These are phyloP conservation scores for Septoria petroselini DNA, from an alignment of 2,329 filamentous ascomycete genomes.

Conservation along the genomic window DNA sequence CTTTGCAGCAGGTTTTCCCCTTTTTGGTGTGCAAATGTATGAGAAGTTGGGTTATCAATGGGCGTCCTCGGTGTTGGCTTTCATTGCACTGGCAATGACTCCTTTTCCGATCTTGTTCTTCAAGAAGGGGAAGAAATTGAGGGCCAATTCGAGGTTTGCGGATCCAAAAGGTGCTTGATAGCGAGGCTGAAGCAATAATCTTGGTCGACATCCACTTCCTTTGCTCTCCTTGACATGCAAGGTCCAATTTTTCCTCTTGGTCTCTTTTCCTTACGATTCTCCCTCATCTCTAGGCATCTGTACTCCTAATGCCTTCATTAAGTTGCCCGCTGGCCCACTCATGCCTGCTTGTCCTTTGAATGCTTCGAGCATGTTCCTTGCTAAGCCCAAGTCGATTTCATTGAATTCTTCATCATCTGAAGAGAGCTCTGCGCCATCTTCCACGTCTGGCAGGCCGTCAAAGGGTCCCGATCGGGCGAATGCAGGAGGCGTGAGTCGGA, in stretches of 20 bases:
- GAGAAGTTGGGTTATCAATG: constrained; percentile 49
- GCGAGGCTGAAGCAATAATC: too few species aligned
- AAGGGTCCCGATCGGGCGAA: constrained; percentile 7
- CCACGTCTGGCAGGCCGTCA: constrained; percentile 7
- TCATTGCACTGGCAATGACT: constrained; percentile 5
- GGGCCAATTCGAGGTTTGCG: constrained; percentile 6
- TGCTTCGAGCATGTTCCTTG: constrained; percentile 85
- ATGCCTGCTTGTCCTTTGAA: constrained; percentile 87
- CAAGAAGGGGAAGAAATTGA: constrained; percentile 6
- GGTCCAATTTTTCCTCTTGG: not conserved
- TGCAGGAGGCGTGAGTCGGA: constrained; percentile 4
- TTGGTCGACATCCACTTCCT: too few species aligned
- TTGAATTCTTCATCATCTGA: constrained; percentile 56
- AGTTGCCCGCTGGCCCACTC: constrained; percentile 80
- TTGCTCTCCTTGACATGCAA: too few species aligned
- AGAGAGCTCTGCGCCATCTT: constrained; percentile 33
- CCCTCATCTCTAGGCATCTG: constrained; percentile 76
- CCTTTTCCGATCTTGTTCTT: constrained; percentile 6
- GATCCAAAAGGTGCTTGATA: not conserved
- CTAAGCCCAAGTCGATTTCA: constrained; percentile 80
- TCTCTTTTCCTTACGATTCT: constrained; percentile 31
- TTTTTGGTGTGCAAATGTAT: constrained; percentile 53
- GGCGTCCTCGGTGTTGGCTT: constrained; percentile 46
- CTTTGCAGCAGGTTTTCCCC: constrained; percentile 35
- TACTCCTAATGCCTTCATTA: constrained; percentile 83